Evolutionary conservation across 495 filamentous ascomycete genomes (phyloP), one percentile per base, ranked within the genome.

Genomic region (Amniculicola lignicola): DNA sequence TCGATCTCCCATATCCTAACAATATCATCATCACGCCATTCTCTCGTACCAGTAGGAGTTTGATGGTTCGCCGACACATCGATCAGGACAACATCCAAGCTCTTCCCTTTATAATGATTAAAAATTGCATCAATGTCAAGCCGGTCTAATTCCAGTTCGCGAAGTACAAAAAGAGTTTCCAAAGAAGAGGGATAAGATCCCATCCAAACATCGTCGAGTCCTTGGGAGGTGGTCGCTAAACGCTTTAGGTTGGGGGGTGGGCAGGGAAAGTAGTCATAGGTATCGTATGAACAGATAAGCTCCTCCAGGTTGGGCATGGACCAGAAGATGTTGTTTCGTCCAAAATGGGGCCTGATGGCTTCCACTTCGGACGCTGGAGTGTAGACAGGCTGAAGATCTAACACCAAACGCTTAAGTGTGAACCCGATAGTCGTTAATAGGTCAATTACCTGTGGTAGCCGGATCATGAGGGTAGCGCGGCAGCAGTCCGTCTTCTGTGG

Each of bases 1-100:
- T 61, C 52, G 25, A 47, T 31, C 33, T 61, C 58, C 42, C 39
- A 56, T 2, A 61, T 40, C n/a, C 10, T 46, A 1, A 61, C 51
- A n/a, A 2, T 6, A 33, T 61, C 58, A 18, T 55, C 52, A 4
- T 33, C n/a, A 1, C 11, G 25, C 51, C 51, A 61, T 18, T 51
- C 29, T 15, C 58, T 33, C 21, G 45, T 51, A 10, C 25, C 24
- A 22, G 15, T 18, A 1, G 58, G 58, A 16, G 51, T 50, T 11
- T 38, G 18, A 39, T 61, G 58, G 40, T 56, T 51, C 11, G 51
- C 29, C 9, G 23, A 22, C 9, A 55, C 45, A 35, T 54, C 58
- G 11, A 61, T 46, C 11, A 61, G 28, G 37, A 56, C 38, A 3
- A 61, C 31, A 18, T 56, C 39, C 45, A 61, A 31, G 12, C 39